A percentile compares a stretch with the other conserved stretches of the same genome.
phyloP scores from a whole-genome alignment of 345 rosid genomes.

The Syzygium aqueum region DNA sequence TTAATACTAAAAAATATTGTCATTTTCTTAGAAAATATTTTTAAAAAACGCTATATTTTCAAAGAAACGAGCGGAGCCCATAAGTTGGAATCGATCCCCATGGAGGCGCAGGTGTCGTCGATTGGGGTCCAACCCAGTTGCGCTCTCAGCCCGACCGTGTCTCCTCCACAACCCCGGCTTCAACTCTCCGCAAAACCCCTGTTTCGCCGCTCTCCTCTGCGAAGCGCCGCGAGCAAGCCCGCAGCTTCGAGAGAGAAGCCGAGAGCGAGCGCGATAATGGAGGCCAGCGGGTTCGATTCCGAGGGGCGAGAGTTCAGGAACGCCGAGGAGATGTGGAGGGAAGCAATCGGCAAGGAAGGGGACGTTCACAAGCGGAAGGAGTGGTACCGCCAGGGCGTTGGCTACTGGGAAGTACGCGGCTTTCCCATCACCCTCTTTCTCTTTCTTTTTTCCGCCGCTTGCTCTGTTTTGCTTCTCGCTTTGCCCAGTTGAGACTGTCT shows the following conservation, averaged over 20 bases:
- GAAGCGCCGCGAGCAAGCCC: not conserved
- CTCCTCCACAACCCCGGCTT: not conserved
- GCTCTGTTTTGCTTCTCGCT: not conserved
- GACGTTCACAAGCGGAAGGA: conserved; percentile 41
- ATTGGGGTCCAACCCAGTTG: not conserved
- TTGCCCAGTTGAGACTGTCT: not conserved
- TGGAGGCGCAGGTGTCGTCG: not conserved
- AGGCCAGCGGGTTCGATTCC: conserved; percentile 55
- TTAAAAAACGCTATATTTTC: too few species aligned
- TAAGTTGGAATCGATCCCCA: not conserved
- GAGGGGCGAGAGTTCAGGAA: conserved; percentile 61
- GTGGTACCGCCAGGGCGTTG: conserved; percentile 86
- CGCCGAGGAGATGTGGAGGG: conserved; percentile 85
- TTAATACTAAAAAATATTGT: too few species aligned
- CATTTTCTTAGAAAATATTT: too few species aligned
- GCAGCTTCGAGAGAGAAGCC: not conserved
- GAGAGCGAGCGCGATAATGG: conserved; percentile 31
- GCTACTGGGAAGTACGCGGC: conserved; percentile 77
- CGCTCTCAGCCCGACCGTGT: not conserved
- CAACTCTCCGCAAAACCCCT: not conserved
- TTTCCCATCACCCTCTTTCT: not conserved
- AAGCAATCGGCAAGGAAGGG: conserved; percentile 59
- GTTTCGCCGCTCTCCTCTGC: not conserved
- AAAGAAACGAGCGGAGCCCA: too few species aligned
- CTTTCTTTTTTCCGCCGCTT: not conserved